Percentiles rank a stretch among this genome's conserved stretches.
phyloP scores from a whole-genome alignment of 78 protist species.

The Pigoraptor vietnamica region DNA sequence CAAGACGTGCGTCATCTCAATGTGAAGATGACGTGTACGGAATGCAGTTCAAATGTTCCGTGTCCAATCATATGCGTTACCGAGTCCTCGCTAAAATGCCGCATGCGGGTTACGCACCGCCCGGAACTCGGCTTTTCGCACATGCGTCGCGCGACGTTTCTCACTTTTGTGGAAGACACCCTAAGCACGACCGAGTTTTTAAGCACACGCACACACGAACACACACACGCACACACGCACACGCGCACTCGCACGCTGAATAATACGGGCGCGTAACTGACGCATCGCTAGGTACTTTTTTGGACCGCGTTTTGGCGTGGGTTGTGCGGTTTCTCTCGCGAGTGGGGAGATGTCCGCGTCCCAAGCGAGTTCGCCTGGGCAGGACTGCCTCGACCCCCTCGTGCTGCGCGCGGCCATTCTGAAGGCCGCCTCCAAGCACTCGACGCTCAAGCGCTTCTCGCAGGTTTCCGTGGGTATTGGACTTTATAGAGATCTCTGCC shows the following conservation, averaged over 20 bases:
- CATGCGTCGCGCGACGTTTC: too few species aligned
- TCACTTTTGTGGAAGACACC: too few species aligned
- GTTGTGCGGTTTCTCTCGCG: background rate
- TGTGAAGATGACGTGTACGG: too few species aligned
- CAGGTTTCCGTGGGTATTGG: background rate
- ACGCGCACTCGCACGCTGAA: background rate
- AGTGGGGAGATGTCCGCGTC: background rate
- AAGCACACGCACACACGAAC: background rate
- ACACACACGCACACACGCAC: background rate
- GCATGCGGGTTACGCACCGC: too few species aligned
- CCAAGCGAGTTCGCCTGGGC: too few species aligned
- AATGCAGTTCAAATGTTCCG: too few species aligned
- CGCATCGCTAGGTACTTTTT: background rate
- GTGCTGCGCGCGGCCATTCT: background rate
- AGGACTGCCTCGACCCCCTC: background rate
- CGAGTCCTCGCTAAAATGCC: too few species aligned
- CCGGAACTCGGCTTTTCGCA: too few species aligned
- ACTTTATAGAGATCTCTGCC: too few species aligned
- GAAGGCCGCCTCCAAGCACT: background rate
- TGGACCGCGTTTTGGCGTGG: background rate
- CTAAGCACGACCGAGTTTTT: too few species aligned
- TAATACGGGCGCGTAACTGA: background rate
- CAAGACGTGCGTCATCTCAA: too few species aligned
- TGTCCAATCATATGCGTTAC: too few species aligned
- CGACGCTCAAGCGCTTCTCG: background rate